Evolutionary conservation across 352 stramenopile species (phyloP), one percentile per base, ranked within the genome.

Genomic region (Blastocystis sp.): DNA sequence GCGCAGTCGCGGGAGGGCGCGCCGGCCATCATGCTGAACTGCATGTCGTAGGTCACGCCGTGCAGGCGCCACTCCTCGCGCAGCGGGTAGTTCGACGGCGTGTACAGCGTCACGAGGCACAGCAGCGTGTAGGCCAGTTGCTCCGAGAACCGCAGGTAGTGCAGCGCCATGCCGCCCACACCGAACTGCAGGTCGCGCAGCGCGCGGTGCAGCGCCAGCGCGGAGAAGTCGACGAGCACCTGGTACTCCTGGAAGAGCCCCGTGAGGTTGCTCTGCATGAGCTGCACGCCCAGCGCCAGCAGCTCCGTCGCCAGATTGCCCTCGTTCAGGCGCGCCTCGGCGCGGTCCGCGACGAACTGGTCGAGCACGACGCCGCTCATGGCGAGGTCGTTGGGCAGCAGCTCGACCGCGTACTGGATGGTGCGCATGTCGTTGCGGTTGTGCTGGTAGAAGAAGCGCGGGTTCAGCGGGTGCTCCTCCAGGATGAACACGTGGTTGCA

Each of bases 401-500:
- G 19, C 2, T 61, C 34, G 21, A 64, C 41, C 2, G 74, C 56
- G 38, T 67, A 45, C 2, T 53, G 74, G 21, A 84, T 59, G n/a
- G 38, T 67, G 17, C 74, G 74, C 74, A 84, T 84, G 23, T 84
- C 74, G 60, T 84, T 67, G 28, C 74, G 74, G 52, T 84, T 84
- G 60, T 84, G 74, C 7, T 53, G 23, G 4, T 69, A 19, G 21
- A 84, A 62, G 52, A 52, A 84, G 14, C 43, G 14, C 7, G 19
- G 10, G 21, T 17, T 10, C 28, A 84, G 52, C 17, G 74, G 74
- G 61, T 84, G 74, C 14, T 38, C 48, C 38, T 69, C 66, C 21
- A 84, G 60, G 21, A 69, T n/a, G 60, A 84, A 84, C 52, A 84
- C 56, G 61, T 84, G 74, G 48, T 84, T 84, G 61, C 74, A 84